These are phyloP conservation scores for Turritis glabra DNA, from an alignment of 345 rosid genomes.

Conservation along the genomic window DNA sequence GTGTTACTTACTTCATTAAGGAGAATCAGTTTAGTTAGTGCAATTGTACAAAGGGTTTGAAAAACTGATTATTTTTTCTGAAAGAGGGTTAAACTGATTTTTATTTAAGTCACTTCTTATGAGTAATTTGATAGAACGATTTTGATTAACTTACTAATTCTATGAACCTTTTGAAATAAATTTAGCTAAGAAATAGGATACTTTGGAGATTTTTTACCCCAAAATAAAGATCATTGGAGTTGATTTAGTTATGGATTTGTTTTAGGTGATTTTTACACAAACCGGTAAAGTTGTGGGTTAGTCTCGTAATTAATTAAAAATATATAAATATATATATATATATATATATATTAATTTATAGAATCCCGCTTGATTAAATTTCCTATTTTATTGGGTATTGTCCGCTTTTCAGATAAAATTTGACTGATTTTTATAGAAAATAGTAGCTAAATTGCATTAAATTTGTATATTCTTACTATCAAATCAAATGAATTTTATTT, in stretches of 20 bases:
- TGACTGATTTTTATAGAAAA: background rate
- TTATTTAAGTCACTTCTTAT: too few relatives aligned
- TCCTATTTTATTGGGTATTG: background rate
- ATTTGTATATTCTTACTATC: background rate
- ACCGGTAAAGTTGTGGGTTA: background rate
- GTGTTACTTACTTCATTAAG: too few relatives aligned
- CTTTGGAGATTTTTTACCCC: background rate
- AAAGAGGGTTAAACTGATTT: too few relatives aligned
- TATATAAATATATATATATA: too few relatives aligned
- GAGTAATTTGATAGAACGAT: too few relatives aligned
- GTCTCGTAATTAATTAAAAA: background rate
- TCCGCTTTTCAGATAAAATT: background rate
- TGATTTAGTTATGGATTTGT: background rate
- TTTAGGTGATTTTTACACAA: too few relatives aligned
- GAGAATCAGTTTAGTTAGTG: too few relatives aligned
- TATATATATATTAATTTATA: background rate
- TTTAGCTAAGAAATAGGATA: background rate
- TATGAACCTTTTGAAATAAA: background rate
- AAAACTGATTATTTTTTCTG: too few relatives aligned
- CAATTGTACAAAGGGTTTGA: too few relatives aligned
- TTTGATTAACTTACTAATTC: too few relatives aligned
- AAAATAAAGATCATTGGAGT: background rate
- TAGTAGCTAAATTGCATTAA: slow-evolving; percentile 12
- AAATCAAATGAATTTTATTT: background rate
- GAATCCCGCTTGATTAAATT: background rate